Evolutionary conservation across 805 yeast genomes (phyloP).

Genomic region (Suhomyces faveliae): DNA sequence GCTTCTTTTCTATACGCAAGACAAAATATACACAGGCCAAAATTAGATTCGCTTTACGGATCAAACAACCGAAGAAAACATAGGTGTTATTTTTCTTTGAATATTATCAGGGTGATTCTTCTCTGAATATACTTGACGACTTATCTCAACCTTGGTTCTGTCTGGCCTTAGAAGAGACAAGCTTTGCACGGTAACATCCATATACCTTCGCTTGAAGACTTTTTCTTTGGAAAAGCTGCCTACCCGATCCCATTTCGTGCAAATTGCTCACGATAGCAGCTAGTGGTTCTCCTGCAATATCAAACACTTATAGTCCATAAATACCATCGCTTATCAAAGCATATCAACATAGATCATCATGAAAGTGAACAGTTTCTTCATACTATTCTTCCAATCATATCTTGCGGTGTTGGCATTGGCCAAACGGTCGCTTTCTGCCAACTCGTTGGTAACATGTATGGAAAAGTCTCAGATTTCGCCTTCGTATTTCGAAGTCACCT

Average conservation of each 20-base stretch:
- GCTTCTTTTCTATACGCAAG: neutral
- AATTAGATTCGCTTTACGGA: neutral
- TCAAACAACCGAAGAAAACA: neutral
- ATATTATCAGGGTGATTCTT: neutral
- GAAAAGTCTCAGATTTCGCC: constrained; percentile 73
- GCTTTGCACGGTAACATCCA: neutral
- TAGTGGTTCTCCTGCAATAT: neutral
- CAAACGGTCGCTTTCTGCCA: constrained; percentile 46
- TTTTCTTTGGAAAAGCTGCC: neutral
- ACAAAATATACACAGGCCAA: neutral
- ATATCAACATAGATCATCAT: neutral
- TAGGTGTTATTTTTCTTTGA: neutral
- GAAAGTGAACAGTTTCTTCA: neutral
- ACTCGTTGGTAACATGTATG: constrained; percentile 86
- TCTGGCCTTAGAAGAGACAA: neutral
- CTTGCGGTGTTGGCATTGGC: constrained; percentile 10
- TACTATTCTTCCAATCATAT: neutral
- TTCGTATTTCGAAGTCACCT: constrained; percentile 67
- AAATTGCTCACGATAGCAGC: neutral
- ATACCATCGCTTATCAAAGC: neutral
- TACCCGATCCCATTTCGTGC: neutral
- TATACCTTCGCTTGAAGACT: neutral
- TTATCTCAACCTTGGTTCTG: neutral
- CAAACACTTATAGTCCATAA: neutral
- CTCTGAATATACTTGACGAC: neutral